Conservation (phyloP, 768 basidiomycete species). For the Boletus sp. region DNA sequence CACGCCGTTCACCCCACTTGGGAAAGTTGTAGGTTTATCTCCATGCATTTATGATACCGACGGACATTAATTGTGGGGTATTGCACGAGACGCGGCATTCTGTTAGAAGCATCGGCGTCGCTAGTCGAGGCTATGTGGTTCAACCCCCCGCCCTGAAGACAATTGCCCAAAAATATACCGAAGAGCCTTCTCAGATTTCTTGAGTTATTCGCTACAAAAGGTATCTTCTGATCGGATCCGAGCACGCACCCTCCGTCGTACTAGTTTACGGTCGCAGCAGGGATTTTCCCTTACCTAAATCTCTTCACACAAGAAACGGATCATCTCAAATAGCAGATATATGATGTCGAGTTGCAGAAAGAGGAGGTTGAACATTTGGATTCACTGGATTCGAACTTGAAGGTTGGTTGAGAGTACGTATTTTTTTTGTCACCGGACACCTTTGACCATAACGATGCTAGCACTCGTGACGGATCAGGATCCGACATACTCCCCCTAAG, state of each 20-base stretch:
- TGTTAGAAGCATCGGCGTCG: conserved; percentile 52
- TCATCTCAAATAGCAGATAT: conserved; percentile 60
- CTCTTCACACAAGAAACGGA: conserved; percentile 51
- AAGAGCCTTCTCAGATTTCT: conserved; percentile 57
- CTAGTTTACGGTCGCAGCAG: conserved; percentile 3
- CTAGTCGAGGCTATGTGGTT: conserved; percentile 52
- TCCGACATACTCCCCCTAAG: conserved; percentile 11
- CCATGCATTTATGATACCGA: conserved; percentile 70
- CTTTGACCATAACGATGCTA: conserved; percentile 3
- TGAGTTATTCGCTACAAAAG: conserved; percentile 65
- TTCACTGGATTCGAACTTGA: conserved; percentile 43
- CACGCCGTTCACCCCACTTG: conserved; percentile 3
- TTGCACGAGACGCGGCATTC: conserved; percentile 54
- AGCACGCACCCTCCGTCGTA: background rate
- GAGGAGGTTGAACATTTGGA: conserved; percentile 53
- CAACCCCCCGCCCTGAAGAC: conserved; percentile 46
- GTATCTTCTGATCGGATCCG: conserved; percentile 32
- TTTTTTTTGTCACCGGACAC: background rate
- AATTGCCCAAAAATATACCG: conserved; percentile 54
- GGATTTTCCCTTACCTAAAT: conserved; percentile 63
- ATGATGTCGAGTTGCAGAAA: conserved; percentile 54
- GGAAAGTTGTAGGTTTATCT: conserved; percentile 43
- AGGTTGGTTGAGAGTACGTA: conserved; percentile 32
- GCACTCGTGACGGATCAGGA: conserved; percentile 7
- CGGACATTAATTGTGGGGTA: conserved; percentile 50